phyloP scores from a whole-genome alignment of 75 land plant genomes.

The Selaginella moellendorffii region DNA sequence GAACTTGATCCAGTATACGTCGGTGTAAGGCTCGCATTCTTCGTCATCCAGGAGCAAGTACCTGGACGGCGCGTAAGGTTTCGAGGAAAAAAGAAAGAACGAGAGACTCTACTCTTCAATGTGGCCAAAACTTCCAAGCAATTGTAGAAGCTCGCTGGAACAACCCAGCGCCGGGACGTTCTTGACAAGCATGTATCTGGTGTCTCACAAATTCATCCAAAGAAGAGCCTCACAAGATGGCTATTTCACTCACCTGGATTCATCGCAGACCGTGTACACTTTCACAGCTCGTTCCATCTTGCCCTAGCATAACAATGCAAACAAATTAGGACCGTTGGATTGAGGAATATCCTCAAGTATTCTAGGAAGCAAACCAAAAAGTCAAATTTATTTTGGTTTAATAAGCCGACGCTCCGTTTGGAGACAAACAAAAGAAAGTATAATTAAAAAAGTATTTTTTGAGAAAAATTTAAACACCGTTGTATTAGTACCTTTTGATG shows the following conservation, averaged over 20 bases:
- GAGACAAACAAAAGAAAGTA: no score
- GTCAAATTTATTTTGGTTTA: no score
- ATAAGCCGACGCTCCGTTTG: no score
- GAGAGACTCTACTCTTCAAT: conserved; percentile 54
- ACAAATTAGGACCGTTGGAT: no score
- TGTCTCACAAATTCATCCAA: no score
- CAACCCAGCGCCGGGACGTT: conserved; percentile 91
- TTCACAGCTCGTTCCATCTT: conserved; percentile 36
- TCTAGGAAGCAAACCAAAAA: no score
- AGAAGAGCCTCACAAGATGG: neutral
- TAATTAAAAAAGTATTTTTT: no score
- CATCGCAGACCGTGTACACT: conserved; percentile 85
- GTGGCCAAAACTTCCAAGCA: conserved; percentile 68
- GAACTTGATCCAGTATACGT: conserved; percentile 88
- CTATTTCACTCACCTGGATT: conserved; percentile 40
- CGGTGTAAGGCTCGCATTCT: conserved; percentile 79
- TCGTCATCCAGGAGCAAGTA: conserved; percentile 95
- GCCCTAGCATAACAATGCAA: no score
- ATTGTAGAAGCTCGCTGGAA: conserved; percentile 53
- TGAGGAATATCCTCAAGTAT: no score
- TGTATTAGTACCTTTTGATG: no score
- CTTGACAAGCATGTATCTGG: conserved; percentile 86
- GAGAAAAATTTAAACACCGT: no score
- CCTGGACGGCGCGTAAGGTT: conserved; percentile 25
- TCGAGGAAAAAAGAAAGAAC: neutral